Evolutionary conservation across 306 rosid species (phyloP), one percentile per base, ranked within the genome.

Genomic region (Luffa aegyptiaca): DNA sequence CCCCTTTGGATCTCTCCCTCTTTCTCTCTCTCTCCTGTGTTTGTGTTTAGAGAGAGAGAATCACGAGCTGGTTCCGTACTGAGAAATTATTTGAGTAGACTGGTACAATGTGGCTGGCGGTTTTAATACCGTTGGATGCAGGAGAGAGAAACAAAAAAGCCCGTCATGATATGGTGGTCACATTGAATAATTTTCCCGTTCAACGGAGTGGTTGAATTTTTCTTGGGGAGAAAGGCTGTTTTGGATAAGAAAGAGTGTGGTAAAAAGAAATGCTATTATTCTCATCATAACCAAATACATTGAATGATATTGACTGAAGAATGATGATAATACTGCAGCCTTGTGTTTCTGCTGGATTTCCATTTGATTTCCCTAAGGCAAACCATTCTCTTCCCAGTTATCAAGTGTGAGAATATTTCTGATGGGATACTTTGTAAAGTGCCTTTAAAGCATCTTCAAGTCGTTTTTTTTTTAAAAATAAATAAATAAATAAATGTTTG

Each of bases 361-460:
- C 49, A 69, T 69, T 69, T 69, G 75, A 41, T 69, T 68, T 41
- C 26, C 52, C 49, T n/a, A n/a, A 11, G 53, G 20, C 76, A 71
- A 6, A 71, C 57, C 77, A 45, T 20, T 48, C 58, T 45, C 77
- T 42, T n/a, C 77, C 57, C 26, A 46, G 13, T 20, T 2, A 71
- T 71, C 77, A 12, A 46, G 56, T 48, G 77, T 20, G 3, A 21
- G 18, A 26, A 71, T 71, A 31, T 45, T 71, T 46, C 20, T 71
- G 57, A 71, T 69, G 53, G 74, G 75, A 69, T 69, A 20, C 75
- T 69, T 42, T n/a, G 53, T 42, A 69, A 69, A 69, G 75, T 69
- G 75, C 53, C 75, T 69, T 69, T 68, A 41, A 66, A 68, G 49
- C 51, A 68, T 68, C 52, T 41, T 65, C 44, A 3, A 1, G 4